Conservation (phyloP, 2,329 filamentous ascomycete genomes). For the Penicillium rolfsii region DNA sequence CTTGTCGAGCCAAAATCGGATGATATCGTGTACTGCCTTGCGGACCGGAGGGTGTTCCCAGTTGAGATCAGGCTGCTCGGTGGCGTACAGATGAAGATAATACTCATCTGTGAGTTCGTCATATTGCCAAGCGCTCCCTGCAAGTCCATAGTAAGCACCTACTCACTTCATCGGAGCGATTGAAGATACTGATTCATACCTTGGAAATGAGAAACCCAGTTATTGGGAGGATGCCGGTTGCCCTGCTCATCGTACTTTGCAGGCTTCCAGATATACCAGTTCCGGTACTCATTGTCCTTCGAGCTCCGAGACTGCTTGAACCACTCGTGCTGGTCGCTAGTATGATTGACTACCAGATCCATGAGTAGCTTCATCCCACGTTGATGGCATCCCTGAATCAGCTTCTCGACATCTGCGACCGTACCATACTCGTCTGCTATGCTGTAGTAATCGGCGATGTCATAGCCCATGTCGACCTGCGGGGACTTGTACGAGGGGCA, state of each 20-base stretch:
- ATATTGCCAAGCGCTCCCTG: conserved; percentile 58
- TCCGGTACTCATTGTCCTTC: conserved; percentile 64
- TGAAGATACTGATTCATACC: conserved; percentile 25
- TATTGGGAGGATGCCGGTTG: conserved; percentile 70
- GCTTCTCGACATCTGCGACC: conserved; percentile 64
- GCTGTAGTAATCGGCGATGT: conserved; percentile 64
- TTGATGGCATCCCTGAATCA: conserved; percentile 63
- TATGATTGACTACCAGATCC: conserved; percentile 79
- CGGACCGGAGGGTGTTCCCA: conserved; percentile 74
- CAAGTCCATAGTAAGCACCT: not conserved
- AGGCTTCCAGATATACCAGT: conserved; percentile 68
- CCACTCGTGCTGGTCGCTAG: conserved; percentile 71
- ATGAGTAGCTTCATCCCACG: conserved; percentile 72
- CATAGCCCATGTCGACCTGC: conserved; percentile 59
- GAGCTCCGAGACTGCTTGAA: conserved; percentile 68
- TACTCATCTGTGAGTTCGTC: conserved; percentile 74
- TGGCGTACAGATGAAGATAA: conserved; percentile 75
- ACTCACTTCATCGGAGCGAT: no score
- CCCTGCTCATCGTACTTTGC: conserved; percentile 60
- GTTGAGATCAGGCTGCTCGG: conserved; percentile 81
- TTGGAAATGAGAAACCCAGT: conserved; percentile 62
- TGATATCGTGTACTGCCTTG: conserved; percentile 70
- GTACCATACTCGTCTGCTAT: conserved; percentile 70
- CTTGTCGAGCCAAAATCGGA: conserved; percentile 77
- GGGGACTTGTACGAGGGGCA: conserved; percentile 57